Evolutionary conservation across 169 alveolate species (phyloP).

Genomic region (Plasmodium gaboni): DNA sequence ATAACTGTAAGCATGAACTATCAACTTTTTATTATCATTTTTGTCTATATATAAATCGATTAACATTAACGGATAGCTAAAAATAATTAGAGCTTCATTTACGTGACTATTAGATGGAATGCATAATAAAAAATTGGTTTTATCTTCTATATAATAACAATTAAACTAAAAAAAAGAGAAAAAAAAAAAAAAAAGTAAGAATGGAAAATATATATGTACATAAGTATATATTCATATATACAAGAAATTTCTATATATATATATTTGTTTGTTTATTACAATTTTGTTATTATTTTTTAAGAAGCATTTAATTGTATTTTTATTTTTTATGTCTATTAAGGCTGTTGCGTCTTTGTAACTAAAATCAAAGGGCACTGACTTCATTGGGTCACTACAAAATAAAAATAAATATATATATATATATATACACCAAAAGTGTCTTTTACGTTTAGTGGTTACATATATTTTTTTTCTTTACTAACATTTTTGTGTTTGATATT

Average conservation of each 20-base stretch:
- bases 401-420: neutral
- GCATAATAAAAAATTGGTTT: conserved; percentile 45
- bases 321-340: conserved; percentile 64
- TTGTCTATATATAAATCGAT: conserved; percentile 69
- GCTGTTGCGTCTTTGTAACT: conserved; percentile 29
- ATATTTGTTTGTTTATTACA: conserved; percentile 7
- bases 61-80: conserved; percentile 67
- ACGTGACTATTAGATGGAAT: conserved; percentile 66
- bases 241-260: no score
- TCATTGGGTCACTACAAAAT: conserved; percentile 13
- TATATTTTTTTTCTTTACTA: conserved; percentile 16
- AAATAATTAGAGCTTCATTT: conserved; percentile 51
- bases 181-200: neutral
- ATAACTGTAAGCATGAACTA: conserved; percentile 51
- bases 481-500: conserved; percentile 27
- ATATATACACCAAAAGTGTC: no score
- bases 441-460: neutral
- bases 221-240: neutral
- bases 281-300: conserved; percentile 65
- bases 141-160: conserved; percentile 71
- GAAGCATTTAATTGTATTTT: conserved; percentile 73
- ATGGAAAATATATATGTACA: neutral
- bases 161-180: conserved; percentile 30
- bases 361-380: conserved; percentile 38
- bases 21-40: conserved; percentile 60